A percentile compares a stretch with the other conserved stretches of the same genome.
Evolutionary conservation across 1,284 basidiomycete genomes (phyloP).

Genomic region (Malassezia brasiliensis): DNA sequence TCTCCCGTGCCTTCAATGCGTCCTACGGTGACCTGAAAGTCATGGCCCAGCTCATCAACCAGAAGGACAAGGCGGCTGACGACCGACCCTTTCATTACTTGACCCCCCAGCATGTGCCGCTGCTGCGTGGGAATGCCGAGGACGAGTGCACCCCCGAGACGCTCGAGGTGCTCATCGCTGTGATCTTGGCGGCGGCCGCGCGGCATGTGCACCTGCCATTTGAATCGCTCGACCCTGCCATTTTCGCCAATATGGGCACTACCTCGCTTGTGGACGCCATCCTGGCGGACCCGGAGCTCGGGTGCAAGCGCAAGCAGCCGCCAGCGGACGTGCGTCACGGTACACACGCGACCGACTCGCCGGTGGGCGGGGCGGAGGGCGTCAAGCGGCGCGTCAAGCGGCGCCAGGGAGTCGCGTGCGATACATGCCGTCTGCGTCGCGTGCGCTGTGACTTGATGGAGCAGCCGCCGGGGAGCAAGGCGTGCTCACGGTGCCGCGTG

Average conservation of each 20-base stretch:
- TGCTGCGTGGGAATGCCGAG: not conserved
- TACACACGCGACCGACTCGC: not conserved
- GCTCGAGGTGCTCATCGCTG: conserved; percentile 32
- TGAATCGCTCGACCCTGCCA: conserved; percentile 4
- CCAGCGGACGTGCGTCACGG: not conserved
- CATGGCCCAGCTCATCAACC: conserved; percentile 42
- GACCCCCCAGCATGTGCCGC: not conserved
- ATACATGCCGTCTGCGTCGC: conserved; percentile 41
- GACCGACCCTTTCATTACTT: not conserved
- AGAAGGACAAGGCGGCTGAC: conserved; percentile 21
- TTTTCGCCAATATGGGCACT: conserved; percentile 6
- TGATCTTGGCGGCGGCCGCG: conserved; percentile 38
- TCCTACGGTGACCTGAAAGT: conserved; percentile 33
- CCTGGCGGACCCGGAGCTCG: conserved; percentile 2
- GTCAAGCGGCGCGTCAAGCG: conserved; percentile 28
- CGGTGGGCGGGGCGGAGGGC: not conserved
- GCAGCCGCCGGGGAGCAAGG: conserved; percentile 30
- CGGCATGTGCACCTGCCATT: conserved; percentile 30
- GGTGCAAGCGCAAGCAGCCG: not conserved
- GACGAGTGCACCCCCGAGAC: conserved; percentile 23
- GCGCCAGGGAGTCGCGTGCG: conserved; percentile 45
- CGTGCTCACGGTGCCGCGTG: conserved; percentile 43
- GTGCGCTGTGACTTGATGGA: conserved; percentile 43
- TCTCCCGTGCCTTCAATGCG: conserved; percentile 34
- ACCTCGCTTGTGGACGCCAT: conserved; percentile 2